phyloP scores from a whole-genome alignment of 805 yeast genomes.

The Lipomyces starkeyi region DNA sequence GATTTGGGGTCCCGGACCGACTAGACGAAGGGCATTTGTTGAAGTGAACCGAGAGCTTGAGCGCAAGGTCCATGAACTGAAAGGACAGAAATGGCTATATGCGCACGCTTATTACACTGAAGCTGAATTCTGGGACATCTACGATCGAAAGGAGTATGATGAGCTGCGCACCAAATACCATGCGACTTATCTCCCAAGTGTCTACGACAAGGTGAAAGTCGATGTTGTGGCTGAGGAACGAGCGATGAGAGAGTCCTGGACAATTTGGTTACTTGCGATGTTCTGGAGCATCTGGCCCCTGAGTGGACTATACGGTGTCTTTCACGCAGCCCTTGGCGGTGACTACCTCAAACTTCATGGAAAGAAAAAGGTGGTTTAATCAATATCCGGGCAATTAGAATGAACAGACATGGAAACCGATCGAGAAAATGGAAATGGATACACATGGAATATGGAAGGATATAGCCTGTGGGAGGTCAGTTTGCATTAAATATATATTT shows the following conservation, averaged over 20 bases:
- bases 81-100: constrained; percentile 13
- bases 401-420: too few species aligned
- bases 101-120: constrained; percentile 15
- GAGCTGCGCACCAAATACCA: constrained; percentile 10
- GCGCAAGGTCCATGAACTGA: constrained; percentile 11
- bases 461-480: too few species aligned
- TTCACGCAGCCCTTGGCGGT: constrained; percentile 11
- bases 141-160: constrained; percentile 11
- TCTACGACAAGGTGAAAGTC: constrained; percentile 13
- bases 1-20: constrained; percentile 12
- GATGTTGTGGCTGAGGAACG: constrained; percentile 11
- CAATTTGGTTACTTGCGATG: constrained; percentile 3
- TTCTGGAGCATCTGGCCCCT: constrained; percentile 16
- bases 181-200: constrained; percentile 12
- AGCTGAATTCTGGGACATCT: constrained; percentile 10
- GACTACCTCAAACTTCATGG: constrained; percentile 9
- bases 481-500: too few species aligned
- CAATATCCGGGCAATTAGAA: too few species aligned
- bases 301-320: constrained; percentile 8
- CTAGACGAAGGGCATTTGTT: constrained; percentile 4
- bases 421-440: too few species aligned
- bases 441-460: too few species aligned
- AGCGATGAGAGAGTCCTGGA: constrained; percentile 2
- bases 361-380: neutral
- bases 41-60: constrained; percentile 4